Conservation (phyloP, 306 rosid species). For the cucumber (Cucumis sativus) region DNA sequence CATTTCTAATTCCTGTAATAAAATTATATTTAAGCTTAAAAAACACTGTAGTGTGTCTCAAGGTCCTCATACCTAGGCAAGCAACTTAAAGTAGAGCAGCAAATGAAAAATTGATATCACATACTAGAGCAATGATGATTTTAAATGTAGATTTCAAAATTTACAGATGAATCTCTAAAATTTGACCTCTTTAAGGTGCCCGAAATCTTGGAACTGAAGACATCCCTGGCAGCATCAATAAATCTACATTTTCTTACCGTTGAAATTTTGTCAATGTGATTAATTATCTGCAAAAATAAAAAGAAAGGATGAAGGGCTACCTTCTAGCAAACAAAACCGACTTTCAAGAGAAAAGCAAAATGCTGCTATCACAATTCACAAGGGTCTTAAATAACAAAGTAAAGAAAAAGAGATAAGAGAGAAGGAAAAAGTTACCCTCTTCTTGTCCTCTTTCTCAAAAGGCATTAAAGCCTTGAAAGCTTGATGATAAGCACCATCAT, state of each 20-base stretch:
- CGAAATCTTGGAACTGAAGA: slow-evolving; percentile 76
- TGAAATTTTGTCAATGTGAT: slow-evolving; percentile 69
- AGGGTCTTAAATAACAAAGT: slow-evolving; percentile 3
- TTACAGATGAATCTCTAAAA: neutral
- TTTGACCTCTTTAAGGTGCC: slow-evolving; percentile 81
- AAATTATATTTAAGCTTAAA: neutral
- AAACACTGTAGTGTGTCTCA: neutral
- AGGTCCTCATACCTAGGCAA: neutral
- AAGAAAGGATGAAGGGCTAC: slow-evolving; percentile 9
- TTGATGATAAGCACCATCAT: slow-evolving; percentile 51
- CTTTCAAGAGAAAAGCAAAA: neutral
- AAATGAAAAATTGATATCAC: neutral
- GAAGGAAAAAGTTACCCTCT: slow-evolving; percentile 37
- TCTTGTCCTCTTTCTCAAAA: slow-evolving; percentile 71
- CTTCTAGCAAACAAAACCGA: neutral
- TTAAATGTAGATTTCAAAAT: neutral
- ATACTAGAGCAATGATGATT: neutral
- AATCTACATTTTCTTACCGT: slow-evolving; percentile 64
- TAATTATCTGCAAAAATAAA: slow-evolving; percentile 44
- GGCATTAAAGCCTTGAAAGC: slow-evolving; percentile 87
- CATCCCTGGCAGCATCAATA: slow-evolving; percentile 63
- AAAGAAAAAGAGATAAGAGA: neutral
- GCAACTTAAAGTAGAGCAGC: neutral
- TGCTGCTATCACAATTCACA: neutral
- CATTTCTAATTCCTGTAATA: neutral